phyloP scores from a whole-genome alignment of 371 early-diverging fungal genomes.

The Mortierella sp. region DNA sequence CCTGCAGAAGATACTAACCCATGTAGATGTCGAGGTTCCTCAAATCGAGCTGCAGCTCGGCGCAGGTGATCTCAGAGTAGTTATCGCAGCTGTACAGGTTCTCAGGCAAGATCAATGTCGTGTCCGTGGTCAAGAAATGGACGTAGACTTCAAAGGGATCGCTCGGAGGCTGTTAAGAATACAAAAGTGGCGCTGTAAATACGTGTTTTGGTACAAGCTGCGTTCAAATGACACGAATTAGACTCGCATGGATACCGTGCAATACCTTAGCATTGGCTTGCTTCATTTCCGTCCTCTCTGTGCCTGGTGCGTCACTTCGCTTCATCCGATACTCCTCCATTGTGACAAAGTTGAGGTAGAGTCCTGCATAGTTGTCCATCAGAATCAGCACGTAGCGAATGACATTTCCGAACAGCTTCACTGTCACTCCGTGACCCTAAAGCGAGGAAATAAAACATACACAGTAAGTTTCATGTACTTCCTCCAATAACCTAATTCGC shows the following conservation, averaged over 20 bases:
- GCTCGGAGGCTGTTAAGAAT: slow-evolving; percentile 57
- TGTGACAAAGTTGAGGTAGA: slow-evolving; percentile 75
- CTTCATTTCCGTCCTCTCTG: slow-evolving; percentile 62
- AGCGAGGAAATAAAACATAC: neutral
- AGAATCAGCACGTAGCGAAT: slow-evolving; percentile 81
- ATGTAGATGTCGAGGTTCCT: slow-evolving; percentile 77
- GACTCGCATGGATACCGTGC: neutral
- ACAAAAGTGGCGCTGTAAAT: neutral
- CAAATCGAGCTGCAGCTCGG: slow-evolving; percentile 77
- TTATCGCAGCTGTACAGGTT: slow-evolving; percentile 78
- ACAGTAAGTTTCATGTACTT: neutral
- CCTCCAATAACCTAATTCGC: neutral
- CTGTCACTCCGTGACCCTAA: slow-evolving; percentile 69
- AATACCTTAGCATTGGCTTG: slow-evolving; percentile 73
- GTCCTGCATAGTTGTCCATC: slow-evolving; percentile 85
- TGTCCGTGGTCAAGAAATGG: slow-evolving; percentile 66
- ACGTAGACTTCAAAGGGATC: slow-evolving; percentile 82
- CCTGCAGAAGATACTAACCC: slow-evolving; percentile 59
- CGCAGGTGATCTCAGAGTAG: slow-evolving; percentile 70
- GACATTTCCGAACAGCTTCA: slow-evolving; percentile 79
- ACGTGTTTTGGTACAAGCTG: neutral
- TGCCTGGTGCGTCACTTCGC: slow-evolving; percentile 60
- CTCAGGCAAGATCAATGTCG: slow-evolving; percentile 76
- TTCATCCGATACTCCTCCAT: slow-evolving; percentile 81
- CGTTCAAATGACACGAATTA: neutral